phyloP scores from a whole-genome alignment of 495 filamentous ascomycete species.

The Aspergillus panamensis region DNA sequence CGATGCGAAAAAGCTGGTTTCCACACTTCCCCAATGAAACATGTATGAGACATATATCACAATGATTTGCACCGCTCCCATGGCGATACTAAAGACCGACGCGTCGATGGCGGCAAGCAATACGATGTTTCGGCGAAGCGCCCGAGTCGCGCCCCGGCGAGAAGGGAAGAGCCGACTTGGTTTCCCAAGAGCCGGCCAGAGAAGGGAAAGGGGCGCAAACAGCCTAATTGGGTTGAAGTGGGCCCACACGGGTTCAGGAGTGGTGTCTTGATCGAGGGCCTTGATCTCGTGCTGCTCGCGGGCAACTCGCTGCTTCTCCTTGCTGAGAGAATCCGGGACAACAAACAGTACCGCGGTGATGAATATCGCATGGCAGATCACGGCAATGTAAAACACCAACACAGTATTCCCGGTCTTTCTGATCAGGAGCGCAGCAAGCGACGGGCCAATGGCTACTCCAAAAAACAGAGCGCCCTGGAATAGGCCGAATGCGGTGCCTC shows the following conservation, averaged over 20 bases:
- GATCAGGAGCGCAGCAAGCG: conserved; percentile 73
- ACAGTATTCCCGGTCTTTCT: conserved; percentile 63
- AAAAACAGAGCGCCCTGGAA: conserved; percentile 84
- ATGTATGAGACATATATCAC: conserved; percentile 74
- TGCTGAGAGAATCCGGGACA: conserved; percentile 78
- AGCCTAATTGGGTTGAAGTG: conserved; percentile 54
- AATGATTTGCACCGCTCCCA: conserved; percentile 74
- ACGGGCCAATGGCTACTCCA: conserved; percentile 80
- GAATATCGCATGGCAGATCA: conserved; percentile 69
- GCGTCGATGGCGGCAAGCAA: conserved; percentile 76
- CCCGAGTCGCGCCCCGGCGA: conserved; percentile 55
- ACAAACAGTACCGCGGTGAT: conserved; percentile 63
- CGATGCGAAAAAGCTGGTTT: conserved; percentile 74
- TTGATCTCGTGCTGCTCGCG: conserved; percentile 57
- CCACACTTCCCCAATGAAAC: conserved; percentile 77
- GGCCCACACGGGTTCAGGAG: conserved; percentile 20
- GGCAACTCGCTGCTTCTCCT: conserved; percentile 61
- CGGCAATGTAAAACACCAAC: conserved; percentile 71
- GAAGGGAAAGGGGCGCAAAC: conserved; percentile 70
- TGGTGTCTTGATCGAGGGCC: conserved; percentile 7
- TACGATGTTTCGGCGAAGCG: conserved; percentile 72
- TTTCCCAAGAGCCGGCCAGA: conserved; percentile 67
- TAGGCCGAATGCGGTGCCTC: conserved; percentile 84
- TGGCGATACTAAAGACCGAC: conserved; percentile 71
- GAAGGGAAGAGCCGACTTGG: conserved; percentile 57